Base-by-base conservation (phyloP, 1,139 yeast species). In the Taphrina betulina region DNA sequence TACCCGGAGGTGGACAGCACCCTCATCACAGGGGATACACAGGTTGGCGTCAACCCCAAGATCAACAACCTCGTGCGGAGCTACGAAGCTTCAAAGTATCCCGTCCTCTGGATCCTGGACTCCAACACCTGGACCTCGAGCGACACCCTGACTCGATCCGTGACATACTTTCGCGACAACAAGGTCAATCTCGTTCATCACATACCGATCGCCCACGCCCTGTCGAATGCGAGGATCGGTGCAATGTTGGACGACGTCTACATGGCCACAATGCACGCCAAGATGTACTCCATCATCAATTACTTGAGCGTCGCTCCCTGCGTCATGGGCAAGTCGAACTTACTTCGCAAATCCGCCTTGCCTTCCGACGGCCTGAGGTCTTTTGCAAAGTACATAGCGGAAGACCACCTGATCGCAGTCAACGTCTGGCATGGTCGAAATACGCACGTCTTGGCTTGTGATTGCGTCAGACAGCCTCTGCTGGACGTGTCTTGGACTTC, bases 381-480 rank as follows among this genome's bases (percentile, higher is more conserved):
- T 60, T 88, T 89, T 69, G 81, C 95, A 5, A 74, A 82, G 59
- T 89, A 83, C 68, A 88, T 89, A 65, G 95, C 95, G 2, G 96
- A 88, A 66, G 96, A 88, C 69, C 88, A 88, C 68, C 85, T 88
- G 95, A 87, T 88, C 62, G 95, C 88, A 7, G 86, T 85, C 55
- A 86, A 90, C 0, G 68, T 88, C 16, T 89, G 95, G 95, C 63
- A 63, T 20, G 82, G 86, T 26, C 36, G 44, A 3, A 88, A 87
- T 4, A 75, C 92, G 59, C 86, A 95, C 0, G 88, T 85, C 0
- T 74, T 88, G 74, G 82, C 92, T 0, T 80, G 85, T 1, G 95
- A 88, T 65, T 77, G 81, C 40, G 95, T 83, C 2, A 72, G 86
- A 7, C 96, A 88, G 67, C 96, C 96, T 0, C 71, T 86, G 37